Conservation (phyloP, 495 filamentous ascomycete species). For the Bacidia rubella region DNA sequence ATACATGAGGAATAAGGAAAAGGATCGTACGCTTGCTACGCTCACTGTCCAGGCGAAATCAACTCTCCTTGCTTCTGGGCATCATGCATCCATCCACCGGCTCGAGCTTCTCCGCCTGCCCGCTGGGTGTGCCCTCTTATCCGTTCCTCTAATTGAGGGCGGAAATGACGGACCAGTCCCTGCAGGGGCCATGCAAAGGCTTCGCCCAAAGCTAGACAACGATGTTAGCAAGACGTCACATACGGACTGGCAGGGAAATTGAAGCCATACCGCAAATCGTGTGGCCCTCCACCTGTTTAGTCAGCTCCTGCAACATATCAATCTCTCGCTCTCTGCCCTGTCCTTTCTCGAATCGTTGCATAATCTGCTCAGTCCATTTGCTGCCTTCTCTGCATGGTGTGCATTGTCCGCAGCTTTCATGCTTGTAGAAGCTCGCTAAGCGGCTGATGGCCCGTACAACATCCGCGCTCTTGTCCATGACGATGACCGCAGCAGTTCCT, state of each 20-base stretch:
- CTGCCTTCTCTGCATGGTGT: conserved; percentile 94
- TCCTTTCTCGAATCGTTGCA: conserved; percentile 87
- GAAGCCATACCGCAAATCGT: conserved; percentile 71
- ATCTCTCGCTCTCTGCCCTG: conserved; percentile 82
- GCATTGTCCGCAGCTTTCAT: conserved; percentile 97
- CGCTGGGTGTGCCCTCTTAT: conserved; percentile 63
- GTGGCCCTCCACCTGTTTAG: conserved; percentile 98
- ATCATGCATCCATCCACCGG: conserved; percentile 79
- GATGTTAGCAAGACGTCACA: neutral
- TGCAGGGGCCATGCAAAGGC: conserved; percentile 98
- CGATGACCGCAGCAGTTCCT: conserved; percentile 95
- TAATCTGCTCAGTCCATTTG: conserved; percentile 98
- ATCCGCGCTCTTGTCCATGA: conserved; percentile 96
- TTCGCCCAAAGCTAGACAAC: conserved; percentile 61
- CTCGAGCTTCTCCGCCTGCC: conserved; percentile 55
- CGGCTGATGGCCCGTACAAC: conserved; percentile 87
- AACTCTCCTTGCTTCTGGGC: conserved; percentile 64
- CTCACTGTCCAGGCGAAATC: conserved; percentile 78
- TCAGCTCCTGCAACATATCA: conserved; percentile 98
- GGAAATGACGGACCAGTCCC: conserved; percentile 93
- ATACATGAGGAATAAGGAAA: neutral
- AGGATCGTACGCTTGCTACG: neutral
- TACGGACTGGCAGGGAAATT: neutral
- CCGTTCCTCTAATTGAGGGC: conserved; percentile 82
- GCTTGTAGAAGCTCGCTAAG: conserved; percentile 91